Evolutionary conservation across 352 stramenopile genomes (phyloP), one percentile per base, ranked within the genome.

Genomic region (Pilasporangium apinafurcum): DNA sequence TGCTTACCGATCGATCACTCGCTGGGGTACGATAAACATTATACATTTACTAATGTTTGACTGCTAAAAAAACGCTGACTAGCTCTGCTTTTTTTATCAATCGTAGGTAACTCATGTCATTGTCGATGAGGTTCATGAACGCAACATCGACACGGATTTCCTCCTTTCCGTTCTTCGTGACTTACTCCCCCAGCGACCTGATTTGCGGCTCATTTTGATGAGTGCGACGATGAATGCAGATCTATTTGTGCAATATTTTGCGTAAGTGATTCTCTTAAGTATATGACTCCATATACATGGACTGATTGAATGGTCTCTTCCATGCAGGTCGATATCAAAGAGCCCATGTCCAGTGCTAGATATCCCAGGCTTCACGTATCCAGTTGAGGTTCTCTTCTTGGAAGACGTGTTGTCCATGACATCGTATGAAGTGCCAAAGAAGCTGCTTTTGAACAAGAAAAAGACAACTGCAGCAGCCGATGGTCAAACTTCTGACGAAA

Each of bases 121-220:
- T 37, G 87, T 99, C n/a, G 97, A 99, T 66, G 96, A 99, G 67
- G 95, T 99, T 17, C 95, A 98, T 59, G 97, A 99, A 54, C 76
- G 96, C 26, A 95, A 96, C 44, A 76, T 99, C 14, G 95, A 98
- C 63, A 97, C 85, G 14, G 95, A 99, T 53, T 96, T 99, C 32
- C 62, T 98, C 20, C 72, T 98, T 16, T 90, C 95, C 17, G 85
- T 98, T 54, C 59, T 98, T 9, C 78, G 87, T 4, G 80, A 91
- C 27, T 35, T 92, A 49, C 46, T 94, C 14, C 75, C 72, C 3
- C 59, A 82, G 14, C 77, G 80, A n/a, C 65, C 63, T 3, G 74
- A 89, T 16, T 60, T 98, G 41, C 72, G 86, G 4, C 60, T 99
- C 0, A 86, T 99, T 40, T 63, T 99, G 17, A 99, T 99, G 96